phyloP scores from a whole-genome alignment of 2,329 filamentous ascomycete species.

The Mycosphaerella sp. region DNA sequence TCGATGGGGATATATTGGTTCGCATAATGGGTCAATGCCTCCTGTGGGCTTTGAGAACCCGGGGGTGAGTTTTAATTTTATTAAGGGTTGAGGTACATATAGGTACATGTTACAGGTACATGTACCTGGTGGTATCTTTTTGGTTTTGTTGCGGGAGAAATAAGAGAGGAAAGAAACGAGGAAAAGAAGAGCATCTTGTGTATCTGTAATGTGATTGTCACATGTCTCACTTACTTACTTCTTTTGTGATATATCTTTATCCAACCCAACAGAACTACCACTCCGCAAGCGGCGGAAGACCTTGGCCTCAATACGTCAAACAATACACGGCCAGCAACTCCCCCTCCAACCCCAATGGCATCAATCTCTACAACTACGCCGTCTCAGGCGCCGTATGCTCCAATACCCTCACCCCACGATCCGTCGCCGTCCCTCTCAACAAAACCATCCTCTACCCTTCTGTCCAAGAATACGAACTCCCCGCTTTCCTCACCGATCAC shows the following conservation, averaged over 20 bases:
- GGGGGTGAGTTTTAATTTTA: slow-evolving; percentile 32
- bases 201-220: too few species aligned
- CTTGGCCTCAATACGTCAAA: slow-evolving; percentile 63
- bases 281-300: slow-evolving; percentile 59
- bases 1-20: slow-evolving; percentile 57
- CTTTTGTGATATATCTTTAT: too few species aligned
- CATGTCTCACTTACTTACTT: too few species aligned
- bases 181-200: too few species aligned
- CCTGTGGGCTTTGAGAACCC: slow-evolving; percentile 54
- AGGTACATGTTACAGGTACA: too few species aligned
- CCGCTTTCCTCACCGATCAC: slow-evolving; percentile 43
- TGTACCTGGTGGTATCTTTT: too few species aligned
- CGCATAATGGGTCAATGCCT: slow-evolving; percentile 53
- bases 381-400: slow-evolving; percentile 67
- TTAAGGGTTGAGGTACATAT: too few species aligned
- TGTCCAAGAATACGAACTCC: slow-evolving; percentile 41
- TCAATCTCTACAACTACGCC: slow-evolving; percentile 50
- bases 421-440: not conserved
- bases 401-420: slow-evolving; percentile 58
- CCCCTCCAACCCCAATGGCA: slow-evolving; percentile 43
- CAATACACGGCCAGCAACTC: slow-evolving; percentile 49
- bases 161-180: too few species aligned
- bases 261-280: slow-evolving; percentile 25
- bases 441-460: slow-evolving; percentile 48
- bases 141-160: too few species aligned